phyloP scores from a whole-genome alignment of 164 flowering plant genomes.

The Piper longum region DNA sequence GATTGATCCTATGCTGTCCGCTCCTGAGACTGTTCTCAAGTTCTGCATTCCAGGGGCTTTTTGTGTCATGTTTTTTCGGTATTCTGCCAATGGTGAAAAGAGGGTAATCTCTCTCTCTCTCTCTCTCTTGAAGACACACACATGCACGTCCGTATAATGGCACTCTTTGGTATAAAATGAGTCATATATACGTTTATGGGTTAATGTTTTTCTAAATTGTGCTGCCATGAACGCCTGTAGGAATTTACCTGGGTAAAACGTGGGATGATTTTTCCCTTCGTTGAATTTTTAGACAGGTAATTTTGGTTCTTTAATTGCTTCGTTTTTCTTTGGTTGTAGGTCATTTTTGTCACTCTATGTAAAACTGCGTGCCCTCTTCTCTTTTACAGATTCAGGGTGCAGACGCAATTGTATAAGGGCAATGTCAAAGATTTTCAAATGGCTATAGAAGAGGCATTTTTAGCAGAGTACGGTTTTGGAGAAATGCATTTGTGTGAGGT shows the following conservation, averaged over 20 bases:
- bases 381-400: constrained; percentile 63
- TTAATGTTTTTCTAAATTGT: background rate
- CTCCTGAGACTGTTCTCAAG: constrained; percentile 61
- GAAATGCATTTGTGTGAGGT: constrained; percentile 28
- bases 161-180: background rate
- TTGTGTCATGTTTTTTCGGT: constrained; percentile 95
- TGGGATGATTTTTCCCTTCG: constrained; percentile 72
- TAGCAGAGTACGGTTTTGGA: constrained; percentile 47
- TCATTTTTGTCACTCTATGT: background rate
- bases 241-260: constrained; percentile 89
- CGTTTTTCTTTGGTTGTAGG: background rate
- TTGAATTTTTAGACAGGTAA: constrained; percentile 75
- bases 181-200: background rate
- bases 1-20: constrained; percentile 77
- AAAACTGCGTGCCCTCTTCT: constrained; percentile 1
- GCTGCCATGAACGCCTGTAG: constrained; percentile 20
- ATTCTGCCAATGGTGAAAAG: constrained; percentile 52
- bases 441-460: constrained; percentile 87
- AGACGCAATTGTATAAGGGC: constrained; percentile 39
- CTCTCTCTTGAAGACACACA: background rate
- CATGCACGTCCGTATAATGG: background rate
- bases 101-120: constrained; percentile 33
- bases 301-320: background rate
- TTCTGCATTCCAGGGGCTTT: constrained; percentile 61
- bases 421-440: constrained; percentile 46